Conservation (phyloP, 164 flowering plant species). For the Buxus sempervirens region DNA sequence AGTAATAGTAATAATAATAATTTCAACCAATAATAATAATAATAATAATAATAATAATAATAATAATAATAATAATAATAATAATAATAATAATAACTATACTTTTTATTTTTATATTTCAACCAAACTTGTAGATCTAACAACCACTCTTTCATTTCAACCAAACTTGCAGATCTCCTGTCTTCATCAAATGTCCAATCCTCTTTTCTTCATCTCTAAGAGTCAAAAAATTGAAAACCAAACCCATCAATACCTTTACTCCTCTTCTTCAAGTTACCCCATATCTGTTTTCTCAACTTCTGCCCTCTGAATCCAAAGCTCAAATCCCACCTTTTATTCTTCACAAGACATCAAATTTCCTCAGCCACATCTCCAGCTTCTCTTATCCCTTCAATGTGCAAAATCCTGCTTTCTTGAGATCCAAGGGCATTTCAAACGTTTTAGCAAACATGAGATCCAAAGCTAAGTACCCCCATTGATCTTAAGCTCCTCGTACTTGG, state of each 20-base stretch:
- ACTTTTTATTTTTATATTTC: background rate
- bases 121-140: slow-evolving; percentile 22
- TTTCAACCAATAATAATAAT: no score
- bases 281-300: background rate
- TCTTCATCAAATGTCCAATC: slow-evolving; percentile 32
- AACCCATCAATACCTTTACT: background rate
- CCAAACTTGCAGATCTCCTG: slow-evolving; percentile 31
- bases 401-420: background rate
- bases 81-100: no score
- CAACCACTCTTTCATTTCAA: slow-evolving; percentile 25
- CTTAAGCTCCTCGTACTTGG: slow-evolving; percentile 40
- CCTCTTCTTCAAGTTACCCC: slow-evolving; percentile 14
- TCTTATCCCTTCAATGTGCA: background rate
- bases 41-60: no score
- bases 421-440: background rate
- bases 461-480: slow-evolving; percentile 28
- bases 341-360: no score
- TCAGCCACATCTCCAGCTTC: no score
- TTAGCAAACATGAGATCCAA: slow-evolving; percentile 39
- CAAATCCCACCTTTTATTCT: slow-evolving; percentile 2
- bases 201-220: slow-evolving; percentile 41
- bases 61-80: no score
- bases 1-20: no score
- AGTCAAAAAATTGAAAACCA: slow-evolving; percentile 9
- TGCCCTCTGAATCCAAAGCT: background rate